phyloP scores from a whole-genome alignment of 495 filamentous ascomycete species.

The Chaetomium tenue region DNA sequence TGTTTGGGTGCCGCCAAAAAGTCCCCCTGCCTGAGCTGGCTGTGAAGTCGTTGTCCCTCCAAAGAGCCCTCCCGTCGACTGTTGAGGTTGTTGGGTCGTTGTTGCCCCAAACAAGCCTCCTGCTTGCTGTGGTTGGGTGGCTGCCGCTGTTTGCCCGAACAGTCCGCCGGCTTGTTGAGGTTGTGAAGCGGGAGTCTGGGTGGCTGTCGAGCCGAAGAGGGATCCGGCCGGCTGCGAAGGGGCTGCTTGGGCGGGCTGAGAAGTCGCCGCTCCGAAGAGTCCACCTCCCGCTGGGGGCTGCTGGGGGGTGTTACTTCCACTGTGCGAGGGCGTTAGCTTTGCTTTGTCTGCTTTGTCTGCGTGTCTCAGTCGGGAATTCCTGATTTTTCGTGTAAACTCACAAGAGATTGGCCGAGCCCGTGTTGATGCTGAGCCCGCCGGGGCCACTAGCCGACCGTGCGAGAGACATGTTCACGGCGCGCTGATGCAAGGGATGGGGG shows the following conservation, averaged over 20 bases:
- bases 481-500: conserved; percentile 15
- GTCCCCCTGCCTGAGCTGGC: conserved; percentile 23
- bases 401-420: conserved; percentile 67
- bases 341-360: conserved; percentile 8
- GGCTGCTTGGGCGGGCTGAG: conserved; percentile 38
- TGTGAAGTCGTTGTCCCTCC: conserved; percentile 16
- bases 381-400: conserved; percentile 37
- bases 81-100: conserved; percentile 31
- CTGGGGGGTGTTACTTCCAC: conserved; percentile 44
- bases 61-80: conserved; percentile 28
- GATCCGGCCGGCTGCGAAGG: conserved; percentile 44
- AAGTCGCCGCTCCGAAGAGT: conserved; percentile 47
- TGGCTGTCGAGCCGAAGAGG: conserved; percentile 33
- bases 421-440: conserved; percentile 73
- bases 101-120: conserved; percentile 31
- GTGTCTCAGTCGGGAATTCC: background rate
- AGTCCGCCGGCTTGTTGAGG: conserved; percentile 24
- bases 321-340: conserved; percentile 23
- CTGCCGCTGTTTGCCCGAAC: conserved; percentile 21
- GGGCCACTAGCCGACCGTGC: conserved; percentile 64
- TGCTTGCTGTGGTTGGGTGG: conserved; percentile 29
- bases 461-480: conserved; percentile 44
- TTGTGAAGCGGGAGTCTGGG: conserved; percentile 26
- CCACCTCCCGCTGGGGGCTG: conserved; percentile 47
- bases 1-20: conserved; percentile 19